phyloP scores from a whole-genome alignment of 2,329 filamentous ascomycete genomes.

The Calonectria leucothoes region DNA sequence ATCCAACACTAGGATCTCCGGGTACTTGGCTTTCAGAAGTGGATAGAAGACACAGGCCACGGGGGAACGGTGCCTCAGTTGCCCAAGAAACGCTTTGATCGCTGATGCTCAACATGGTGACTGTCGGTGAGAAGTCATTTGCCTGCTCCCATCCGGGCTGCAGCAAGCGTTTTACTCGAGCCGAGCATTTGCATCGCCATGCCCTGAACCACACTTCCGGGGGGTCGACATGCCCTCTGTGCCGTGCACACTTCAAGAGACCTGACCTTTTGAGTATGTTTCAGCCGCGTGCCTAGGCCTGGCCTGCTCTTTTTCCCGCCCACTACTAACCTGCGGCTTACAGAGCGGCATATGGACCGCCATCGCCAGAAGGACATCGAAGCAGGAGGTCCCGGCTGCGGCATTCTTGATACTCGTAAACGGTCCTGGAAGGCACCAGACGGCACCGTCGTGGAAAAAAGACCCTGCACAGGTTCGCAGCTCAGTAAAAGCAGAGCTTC shows the following conservation, averaged over 20 bases:
- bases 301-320: neutral
- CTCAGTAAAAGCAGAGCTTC: constrained; percentile 22
- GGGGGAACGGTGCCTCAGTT: constrained; percentile 7
- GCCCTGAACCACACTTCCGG: constrained; percentile 66
- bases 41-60: constrained; percentile 14
- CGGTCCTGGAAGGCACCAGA: constrained; percentile 66
- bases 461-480: constrained; percentile 26
- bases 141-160: constrained; percentile 59
- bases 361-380: constrained; percentile 66
- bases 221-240: constrained; percentile 67
- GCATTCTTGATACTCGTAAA: constrained; percentile 65
- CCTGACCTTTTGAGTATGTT: constrained; percentile 59
- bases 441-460: constrained; percentile 62
- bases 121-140: constrained; percentile 33
- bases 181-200: constrained; percentile 69
- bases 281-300: neutral
- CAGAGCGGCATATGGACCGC: constrained; percentile 68
- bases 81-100: constrained; percentile 7
- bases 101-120: constrained; percentile 9
- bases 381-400: constrained; percentile 63
- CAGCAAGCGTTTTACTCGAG: constrained; percentile 64
- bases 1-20: constrained; percentile 3
- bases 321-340: neutral
- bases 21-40: constrained; percentile 16
- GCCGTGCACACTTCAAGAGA: constrained; percentile 70